Evolutionary conservation across 2,329 filamentous ascomycete genomes (phyloP), one percentile per base, ranked within the genome.

Genomic region (Penicillium aurantiogriseum): DNA sequence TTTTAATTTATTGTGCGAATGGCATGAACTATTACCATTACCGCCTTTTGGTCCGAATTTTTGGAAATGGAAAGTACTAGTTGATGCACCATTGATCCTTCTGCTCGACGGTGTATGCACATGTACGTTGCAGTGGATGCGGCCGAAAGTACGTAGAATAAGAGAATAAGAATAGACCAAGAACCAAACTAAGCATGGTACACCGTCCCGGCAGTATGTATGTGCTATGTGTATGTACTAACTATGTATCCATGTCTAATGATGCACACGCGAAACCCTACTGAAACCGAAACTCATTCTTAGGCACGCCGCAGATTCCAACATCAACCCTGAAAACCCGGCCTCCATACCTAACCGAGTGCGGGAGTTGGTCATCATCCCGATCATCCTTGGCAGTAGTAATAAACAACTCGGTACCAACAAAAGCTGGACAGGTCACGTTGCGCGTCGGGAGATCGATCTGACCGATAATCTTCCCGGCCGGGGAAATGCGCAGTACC

Each of bases 391-490:
- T 86, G 5, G 91, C 91, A 54, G 85, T 90, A 21, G 92, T 96
- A 69, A 96, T 89, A 74, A 88, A 89, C 56, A 97, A 79, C 68
- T 85, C 80, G 11, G 81, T 83, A 9, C 90, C 92, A 36, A 87
- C 86, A 71, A 97, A 93, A 61, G 88, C 86, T 21, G 88, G 85
- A 75, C 92, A 96, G 8, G 91, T 94, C 62, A 91, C 84, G 74
- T 91, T 89, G 60, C 82, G 82, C 13, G 92, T 95, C 5, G 92
- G 91, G 63, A 95, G 78, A 54, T 79, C 81, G 62, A 97, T 81
- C 76, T 91, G 84, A 7, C 90, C 91, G 5, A 92, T 80, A 31
- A 96, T 76, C 67, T 86, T 78, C 3, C 91, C 91, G 50, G 82
- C 74, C 5, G 86, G 84, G 47, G 83, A 85, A 68, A 96, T 88